phyloP scores from a whole-genome alignment of 2,329 filamentous ascomycete genomes.

The Acrocalymma vagum region DNA sequence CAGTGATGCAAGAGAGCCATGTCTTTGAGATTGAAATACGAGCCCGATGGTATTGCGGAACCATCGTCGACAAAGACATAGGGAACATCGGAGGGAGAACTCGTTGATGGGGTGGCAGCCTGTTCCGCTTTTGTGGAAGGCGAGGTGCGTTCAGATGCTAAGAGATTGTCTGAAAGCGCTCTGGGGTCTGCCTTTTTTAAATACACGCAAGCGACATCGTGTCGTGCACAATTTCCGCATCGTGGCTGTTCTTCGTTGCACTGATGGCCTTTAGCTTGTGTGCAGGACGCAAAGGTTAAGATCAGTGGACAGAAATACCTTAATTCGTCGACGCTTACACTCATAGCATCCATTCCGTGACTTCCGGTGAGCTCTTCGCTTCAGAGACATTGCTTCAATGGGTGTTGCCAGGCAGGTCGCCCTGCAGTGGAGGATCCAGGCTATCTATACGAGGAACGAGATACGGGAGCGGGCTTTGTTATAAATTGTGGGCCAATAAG shows the following conservation, averaged over 20 bases:
- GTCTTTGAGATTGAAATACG: slow-evolving; percentile 18
- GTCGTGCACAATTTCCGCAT: slow-evolving; percentile 21
- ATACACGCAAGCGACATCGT: slow-evolving; percentile 15
- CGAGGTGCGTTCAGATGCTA: neutral
- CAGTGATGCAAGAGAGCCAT: slow-evolving; percentile 29
- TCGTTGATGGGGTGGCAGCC: neutral
- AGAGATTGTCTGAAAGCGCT: slow-evolving; percentile 1
- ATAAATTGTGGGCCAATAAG: too few relatives aligned
- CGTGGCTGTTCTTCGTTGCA: slow-evolving; percentile 23
- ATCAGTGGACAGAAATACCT: slow-evolving; percentile 17
- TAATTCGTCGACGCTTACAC: slow-evolving; percentile 30
- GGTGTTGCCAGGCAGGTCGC: neutral
- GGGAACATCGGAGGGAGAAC: neutral
- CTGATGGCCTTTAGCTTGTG: slow-evolving; percentile 9
- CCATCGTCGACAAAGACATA: slow-evolving; percentile 2
- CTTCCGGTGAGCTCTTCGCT: slow-evolving; percentile 23
- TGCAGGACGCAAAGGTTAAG: neutral
- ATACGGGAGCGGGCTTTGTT: slow-evolving; percentile 11
- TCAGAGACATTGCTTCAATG: slow-evolving; percentile 4
- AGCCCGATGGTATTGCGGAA: neutral
- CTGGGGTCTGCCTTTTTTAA: neutral
- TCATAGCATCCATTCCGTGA: slow-evolving; percentile 24
- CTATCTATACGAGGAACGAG: slow-evolving; percentile 17
- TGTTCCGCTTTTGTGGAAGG: slow-evolving; percentile 6
- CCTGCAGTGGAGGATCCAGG: neutral